Evolutionary conservation across 768 basidiomycete genomes (phyloP), one percentile per base, ranked within the genome.

Genomic region (Podaxis carcinomalis): DNA sequence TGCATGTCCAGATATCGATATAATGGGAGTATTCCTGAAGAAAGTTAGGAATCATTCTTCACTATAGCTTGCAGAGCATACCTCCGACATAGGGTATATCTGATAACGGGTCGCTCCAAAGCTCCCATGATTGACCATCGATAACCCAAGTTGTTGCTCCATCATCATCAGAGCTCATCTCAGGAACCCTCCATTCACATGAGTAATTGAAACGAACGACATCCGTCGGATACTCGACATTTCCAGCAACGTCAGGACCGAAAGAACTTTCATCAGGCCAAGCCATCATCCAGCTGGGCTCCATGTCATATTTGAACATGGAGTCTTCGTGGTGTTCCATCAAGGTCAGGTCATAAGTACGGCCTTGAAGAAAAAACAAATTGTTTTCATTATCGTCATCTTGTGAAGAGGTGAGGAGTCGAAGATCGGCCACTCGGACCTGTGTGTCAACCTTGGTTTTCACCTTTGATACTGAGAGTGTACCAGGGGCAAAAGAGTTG

Each of bases 141-240:
- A 57, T 16, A 13, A 25, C 23, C 57, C 47, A 57, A 5, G 47
- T n/a, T 11, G 57, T 57, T 1, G 35, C 3, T 6, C 35, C 32
- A 4, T 57, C 32, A 4, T 57, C 32, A 21, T 37, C 2, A 9
- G 32, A 11, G 9, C 19, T 14, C 35, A 37, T 50, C 32, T 35
- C 19, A 2, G 57, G 57, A 11, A 39, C 16, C 23, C 47, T 47
- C 57, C 57, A 57, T 4, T 13, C 10, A 36, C 49, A 57, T 2
- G 57, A 37, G 36, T 49, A 50, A 37, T 57, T 57, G 32, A 39
- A 57, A 14, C 19, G 44, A 37, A 57, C n/a, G 7, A 57, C 47
- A 16, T 57, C 56, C 10, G 47, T 57, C 7, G 46, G 35, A 19
- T 57, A 57, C 28, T 36, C 46, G 1, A 57, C 36, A 7, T 36